Evolutionary conservation across 148 eudicot genomes (phyloP), one percentile per base, ranked within the genome.

Genomic region (Camellia sinensis): DNA sequence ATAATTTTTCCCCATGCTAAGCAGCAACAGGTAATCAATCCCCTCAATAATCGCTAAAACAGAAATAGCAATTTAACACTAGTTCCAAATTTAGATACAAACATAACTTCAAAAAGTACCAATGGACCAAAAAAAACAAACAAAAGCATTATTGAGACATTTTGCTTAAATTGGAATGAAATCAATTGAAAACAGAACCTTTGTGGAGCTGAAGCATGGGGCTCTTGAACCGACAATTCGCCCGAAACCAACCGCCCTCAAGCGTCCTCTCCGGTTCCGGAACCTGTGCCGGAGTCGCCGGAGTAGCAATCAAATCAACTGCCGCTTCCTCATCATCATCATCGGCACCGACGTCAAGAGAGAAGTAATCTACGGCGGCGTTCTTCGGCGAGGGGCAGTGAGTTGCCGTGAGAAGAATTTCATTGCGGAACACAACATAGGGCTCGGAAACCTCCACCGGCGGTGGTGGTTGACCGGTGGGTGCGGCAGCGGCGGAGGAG

Each of bases 151-250:
- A 40, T 40, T 67, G 46, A 67, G 70, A 19, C 75, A 7, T 52
- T 52, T 4, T 18, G 75, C 75, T 50, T 5, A 53, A 72, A 50
- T 52, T 48, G 41, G 41, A 52, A 21, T 72, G 44, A 22, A 4
- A 50, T 73, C 7, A 5, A 73, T 57, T 52, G 54, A 29, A 79
- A 19, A 56, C 46, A 29, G 43, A 8, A 93, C 99, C 99, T 91
- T 92, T 89, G 71, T 96, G 99, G 67, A 96, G 97, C 86, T 92
- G 93, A 82, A 96, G 90, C 99, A 96, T 96, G 44, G 97, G 97
- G 84, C 98, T 92, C 73, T 82, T 93, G 69, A 93, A 92, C 76
- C 91, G 88, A 57, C 89, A 92, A 83, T 87, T 84, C 22, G 90
- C 77, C 11, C 95, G 91, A 87, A 96, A 96, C 99, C 99, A 96